phyloP scores from a whole-genome alignment of 228 moss, liverwort and hornwort species.

The Sphagnum magellanicum region DNA sequence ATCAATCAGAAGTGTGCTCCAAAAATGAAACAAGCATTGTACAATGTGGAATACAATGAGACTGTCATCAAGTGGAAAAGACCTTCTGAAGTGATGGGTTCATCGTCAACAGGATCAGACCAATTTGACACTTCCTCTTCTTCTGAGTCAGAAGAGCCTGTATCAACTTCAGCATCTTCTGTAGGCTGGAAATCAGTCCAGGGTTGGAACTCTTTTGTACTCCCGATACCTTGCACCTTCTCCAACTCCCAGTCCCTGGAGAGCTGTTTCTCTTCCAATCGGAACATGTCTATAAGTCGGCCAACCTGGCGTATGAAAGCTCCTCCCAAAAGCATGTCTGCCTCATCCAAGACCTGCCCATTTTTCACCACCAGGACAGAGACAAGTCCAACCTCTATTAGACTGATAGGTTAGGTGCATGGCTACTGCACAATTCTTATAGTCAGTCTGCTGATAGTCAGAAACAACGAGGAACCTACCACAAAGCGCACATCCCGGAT shows the following conservation, averaged over 20 bases:
- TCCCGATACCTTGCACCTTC: constrained; percentile 17
- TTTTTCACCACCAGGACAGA: neutral
- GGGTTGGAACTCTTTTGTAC: constrained; percentile 24
- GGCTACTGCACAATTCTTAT: too few relatives aligned
- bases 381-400: too few relatives aligned
- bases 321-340: constrained; percentile 91
- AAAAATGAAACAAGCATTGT: too few relatives aligned
- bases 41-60: too few relatives aligned
- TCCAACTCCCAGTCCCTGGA: constrained; percentile 49
- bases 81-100: neutral
- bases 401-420: too few relatives aligned
- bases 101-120: constrained; percentile 20
- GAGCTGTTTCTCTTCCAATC: constrained; percentile 71
- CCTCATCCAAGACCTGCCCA: constrained; percentile 85
- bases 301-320: constrained; percentile 87
- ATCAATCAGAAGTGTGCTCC: neutral
- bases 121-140: constrained; percentile 15
- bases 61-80: too few relatives aligned
- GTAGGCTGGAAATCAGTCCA: constrained; percentile 53
- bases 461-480: constrained; percentile 12
- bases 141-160: constrained; percentile 10
- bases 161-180: constrained; percentile 18
- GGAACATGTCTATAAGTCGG: constrained; percentile 61
- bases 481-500: constrained; percentile 68
- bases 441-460: too few relatives aligned